These are phyloP conservation scores for Lepiota brunneoincarnata DNA, from an alignment of 768 basidiomycete genomes.

Conservation along the genomic window DNA sequence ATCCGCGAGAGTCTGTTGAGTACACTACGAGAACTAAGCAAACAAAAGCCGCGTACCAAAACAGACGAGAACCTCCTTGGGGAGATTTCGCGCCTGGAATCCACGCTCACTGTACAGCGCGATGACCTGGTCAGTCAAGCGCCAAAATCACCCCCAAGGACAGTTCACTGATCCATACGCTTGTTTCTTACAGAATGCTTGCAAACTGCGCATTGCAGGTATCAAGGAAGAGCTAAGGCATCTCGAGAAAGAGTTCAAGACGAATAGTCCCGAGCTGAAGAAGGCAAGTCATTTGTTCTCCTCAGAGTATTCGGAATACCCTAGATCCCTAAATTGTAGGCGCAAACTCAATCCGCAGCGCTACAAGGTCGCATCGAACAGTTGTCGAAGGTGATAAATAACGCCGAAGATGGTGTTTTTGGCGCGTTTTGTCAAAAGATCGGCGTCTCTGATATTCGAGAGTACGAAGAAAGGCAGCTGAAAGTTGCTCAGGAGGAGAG, in stretches of 20 bases:
- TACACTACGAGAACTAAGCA: constrained; percentile 80
- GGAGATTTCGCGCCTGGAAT: constrained; percentile 78
- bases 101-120: constrained; percentile 65
- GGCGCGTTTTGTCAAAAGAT: constrained; percentile 76
- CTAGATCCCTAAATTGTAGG: constrained; percentile 31
- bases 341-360: constrained; percentile 46
- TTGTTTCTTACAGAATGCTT: constrained; percentile 69
- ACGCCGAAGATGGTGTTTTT: constrained; percentile 82
- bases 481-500: constrained; percentile 87
- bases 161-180: background rate
- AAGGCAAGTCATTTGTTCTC: constrained; percentile 43
- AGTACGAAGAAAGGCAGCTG: constrained; percentile 91
- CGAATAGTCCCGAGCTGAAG: constrained; percentile 63
- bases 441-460: constrained; percentile 77
- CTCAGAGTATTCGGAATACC: background rate
- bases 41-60: constrained; percentile 80
- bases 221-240: constrained; percentile 85
- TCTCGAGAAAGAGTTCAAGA: constrained; percentile 67
- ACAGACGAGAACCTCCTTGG: constrained; percentile 77
- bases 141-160: background rate
- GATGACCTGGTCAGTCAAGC: constrained; percentile 74
- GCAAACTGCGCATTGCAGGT: constrained; percentile 71
- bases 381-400: constrained; percentile 58
- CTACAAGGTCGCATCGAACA: constrained; percentile 54
- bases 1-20: constrained; percentile 67